A percentile compares a stretch with the other conserved stretches of the same genome.
phyloP scores from a whole-genome alignment of 768 basidiomycete species.

The Lactifluus hygrophoroides region DNA sequence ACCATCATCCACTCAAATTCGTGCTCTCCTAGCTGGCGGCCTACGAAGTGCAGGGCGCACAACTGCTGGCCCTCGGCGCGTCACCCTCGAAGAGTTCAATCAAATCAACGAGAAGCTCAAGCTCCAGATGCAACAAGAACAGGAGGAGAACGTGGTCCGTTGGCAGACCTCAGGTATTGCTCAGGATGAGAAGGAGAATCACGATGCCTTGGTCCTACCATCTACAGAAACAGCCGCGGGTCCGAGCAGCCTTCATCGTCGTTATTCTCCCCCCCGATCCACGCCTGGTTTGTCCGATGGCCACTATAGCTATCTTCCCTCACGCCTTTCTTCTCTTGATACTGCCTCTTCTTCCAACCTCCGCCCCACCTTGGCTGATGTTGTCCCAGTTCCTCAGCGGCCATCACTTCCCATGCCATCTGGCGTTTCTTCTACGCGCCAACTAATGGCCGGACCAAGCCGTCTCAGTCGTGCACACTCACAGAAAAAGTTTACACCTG shows the following conservation, averaged over 20 bases:
- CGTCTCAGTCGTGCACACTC: slow-evolving; percentile 21
- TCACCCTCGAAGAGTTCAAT: slow-evolving; percentile 31
- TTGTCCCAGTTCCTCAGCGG: slow-evolving; percentile 20
- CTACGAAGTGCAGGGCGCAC: slow-evolving; percentile 30
- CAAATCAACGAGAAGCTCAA: slow-evolving; percentile 27
- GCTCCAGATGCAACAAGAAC: slow-evolving; percentile 13
- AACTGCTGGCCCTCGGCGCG: slow-evolving; percentile 29
- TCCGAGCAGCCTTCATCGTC: slow-evolving; percentile 7
- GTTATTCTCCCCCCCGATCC: slow-evolving; percentile 17
- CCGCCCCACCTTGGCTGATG: slow-evolving; percentile 17
- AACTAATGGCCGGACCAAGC: slow-evolving; percentile 14
- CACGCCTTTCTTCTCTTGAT: slow-evolving; percentile 4
- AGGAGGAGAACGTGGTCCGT: slow-evolving; percentile 21
- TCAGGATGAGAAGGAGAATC: slow-evolving; percentile 22
- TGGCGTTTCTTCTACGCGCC: slow-evolving; percentile 7
- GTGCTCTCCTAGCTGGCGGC: slow-evolving; percentile 25
- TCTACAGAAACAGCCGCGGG: neutral
- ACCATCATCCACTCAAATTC: slow-evolving; percentile 11
- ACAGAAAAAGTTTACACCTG: slow-evolving; percentile 17
- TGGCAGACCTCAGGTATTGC: neutral
- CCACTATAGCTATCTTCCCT: slow-evolving; percentile 1
- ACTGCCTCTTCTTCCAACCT: slow-evolving; percentile 8
- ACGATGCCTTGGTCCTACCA: neutral
- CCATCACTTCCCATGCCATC: slow-evolving; percentile 15
- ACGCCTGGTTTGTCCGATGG: slow-evolving; percentile 4